phyloP scores from a whole-genome alignment of 345 rosid species.

The Dipteronia sinensis region DNA sequence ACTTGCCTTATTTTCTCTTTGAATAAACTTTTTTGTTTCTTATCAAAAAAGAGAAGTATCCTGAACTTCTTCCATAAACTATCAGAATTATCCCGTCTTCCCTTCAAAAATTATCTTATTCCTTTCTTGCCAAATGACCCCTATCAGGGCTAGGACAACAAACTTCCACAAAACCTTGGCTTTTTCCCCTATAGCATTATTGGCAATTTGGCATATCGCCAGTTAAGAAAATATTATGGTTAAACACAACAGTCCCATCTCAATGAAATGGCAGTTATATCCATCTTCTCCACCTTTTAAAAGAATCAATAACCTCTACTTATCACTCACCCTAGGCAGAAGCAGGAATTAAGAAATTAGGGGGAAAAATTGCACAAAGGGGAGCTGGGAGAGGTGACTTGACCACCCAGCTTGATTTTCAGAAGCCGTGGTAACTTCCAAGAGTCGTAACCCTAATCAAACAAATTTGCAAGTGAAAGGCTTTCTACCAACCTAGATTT shows the following conservation, averaged over 20 bases:
- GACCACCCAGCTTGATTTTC: conserved; percentile 6
- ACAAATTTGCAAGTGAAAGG: conserved; percentile 6
- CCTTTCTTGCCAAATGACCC: not conserved
- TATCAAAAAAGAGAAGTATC: too few species aligned
- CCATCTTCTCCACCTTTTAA: conserved; percentile 12
- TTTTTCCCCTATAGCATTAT: not conserved
- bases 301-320: not conserved
- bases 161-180: not conserved
- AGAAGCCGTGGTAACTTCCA: not conserved
- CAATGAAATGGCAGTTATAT: conserved; percentile 6
- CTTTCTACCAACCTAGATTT: conserved; percentile 1
- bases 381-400: conserved; percentile 4
- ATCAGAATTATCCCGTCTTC: not conserved
- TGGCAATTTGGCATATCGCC: not conserved
- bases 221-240: not conserved
- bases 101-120: not conserved
- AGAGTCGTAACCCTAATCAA: not conserved
- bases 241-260: conserved; percentile 11
- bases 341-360: not conserved
- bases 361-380: not conserved
- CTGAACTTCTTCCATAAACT: too few species aligned
- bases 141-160: not conserved
- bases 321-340: conserved; percentile 5
- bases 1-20: too few species aligned
- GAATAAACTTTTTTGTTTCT: too few species aligned